Conservation (phyloP, 169 alveolate genomes). For the Eimeria praecox region DNA sequence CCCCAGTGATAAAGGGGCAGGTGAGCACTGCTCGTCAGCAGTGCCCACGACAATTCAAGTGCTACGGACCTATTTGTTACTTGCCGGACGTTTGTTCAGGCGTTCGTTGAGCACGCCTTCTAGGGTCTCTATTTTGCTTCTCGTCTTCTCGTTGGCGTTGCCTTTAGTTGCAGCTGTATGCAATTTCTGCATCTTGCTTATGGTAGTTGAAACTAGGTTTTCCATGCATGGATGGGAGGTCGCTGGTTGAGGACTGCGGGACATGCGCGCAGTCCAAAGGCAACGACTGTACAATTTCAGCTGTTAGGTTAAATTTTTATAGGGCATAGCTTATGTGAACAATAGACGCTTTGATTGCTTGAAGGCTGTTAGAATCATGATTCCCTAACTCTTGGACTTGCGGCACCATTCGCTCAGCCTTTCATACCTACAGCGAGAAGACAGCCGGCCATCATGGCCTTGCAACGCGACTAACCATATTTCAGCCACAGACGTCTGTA, state of each 20-base stretch:
- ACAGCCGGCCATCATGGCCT: not conserved
- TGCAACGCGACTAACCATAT: not conserved
- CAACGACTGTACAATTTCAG: too few species aligned
- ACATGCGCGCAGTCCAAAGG: too few species aligned
- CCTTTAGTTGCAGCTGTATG: not conserved
- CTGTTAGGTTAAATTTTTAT: not conserved
- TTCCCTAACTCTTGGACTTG: too few species aligned
- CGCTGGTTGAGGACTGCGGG: too few species aligned
- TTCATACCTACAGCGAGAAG: not conserved
- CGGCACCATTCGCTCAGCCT: too few species aligned
- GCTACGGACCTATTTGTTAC: not conserved
- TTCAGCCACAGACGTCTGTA: not conserved
- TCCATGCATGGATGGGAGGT: too few species aligned
- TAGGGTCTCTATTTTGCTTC: not conserved
- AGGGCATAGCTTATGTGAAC: too few species aligned
- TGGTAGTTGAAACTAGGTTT: too few species aligned
- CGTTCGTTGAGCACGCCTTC: not conserved
- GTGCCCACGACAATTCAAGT: not conserved
- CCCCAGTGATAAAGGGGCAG: not conserved
- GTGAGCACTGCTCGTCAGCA: not conserved
- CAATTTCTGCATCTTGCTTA: too few species aligned
- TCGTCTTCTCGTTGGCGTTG: not conserved
- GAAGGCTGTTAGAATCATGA: too few species aligned
- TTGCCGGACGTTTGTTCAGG: too few species aligned
- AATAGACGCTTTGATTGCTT: too few species aligned